Conservation (phyloP, 805 yeast genomes). For the Pichia manshurica region DNA sequence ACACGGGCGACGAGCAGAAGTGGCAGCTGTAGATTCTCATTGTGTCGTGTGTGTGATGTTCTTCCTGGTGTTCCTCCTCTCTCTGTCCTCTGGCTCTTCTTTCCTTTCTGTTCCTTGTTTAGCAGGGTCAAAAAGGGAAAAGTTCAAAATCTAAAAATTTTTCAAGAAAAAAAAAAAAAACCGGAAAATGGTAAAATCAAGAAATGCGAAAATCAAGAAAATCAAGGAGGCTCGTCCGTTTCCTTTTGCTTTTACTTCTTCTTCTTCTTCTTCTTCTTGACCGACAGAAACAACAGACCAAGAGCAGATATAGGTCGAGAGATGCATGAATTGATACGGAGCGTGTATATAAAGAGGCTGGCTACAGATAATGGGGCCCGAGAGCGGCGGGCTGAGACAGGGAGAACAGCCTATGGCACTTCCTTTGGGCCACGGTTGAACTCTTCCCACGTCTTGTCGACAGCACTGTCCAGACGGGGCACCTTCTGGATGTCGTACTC, state of each 20-base stretch:
- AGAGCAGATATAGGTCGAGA: too few relatives aligned
- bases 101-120: background rate
- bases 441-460: conserved; percentile 5
- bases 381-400: too few relatives aligned
- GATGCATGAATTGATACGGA: too few relatives aligned
- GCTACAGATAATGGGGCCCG: too few relatives aligned
- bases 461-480: conserved; percentile 2
- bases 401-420: too few relatives aligned
- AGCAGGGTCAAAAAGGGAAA: background rate
- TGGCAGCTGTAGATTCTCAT: conserved; percentile 93
- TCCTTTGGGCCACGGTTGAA: background rate
- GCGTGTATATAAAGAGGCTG: too few relatives aligned
- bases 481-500: conserved; percentile 16
- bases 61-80: too few relatives aligned
- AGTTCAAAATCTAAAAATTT: background rate
- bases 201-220: background rate
- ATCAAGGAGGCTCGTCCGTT: background rate
- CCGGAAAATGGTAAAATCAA: background rate
- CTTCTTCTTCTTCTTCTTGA: too few relatives aligned
- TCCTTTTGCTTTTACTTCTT: too few relatives aligned
- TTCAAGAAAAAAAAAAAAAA: background rate
- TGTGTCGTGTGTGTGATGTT: background rate
- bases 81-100: too few relatives aligned
- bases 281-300: too few relatives aligned
- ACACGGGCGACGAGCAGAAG: conserved; percentile 95